phyloP scores from a whole-genome alignment of 495 filamentous ascomycete genomes.

The Trichoderma asperelloides region DNA sequence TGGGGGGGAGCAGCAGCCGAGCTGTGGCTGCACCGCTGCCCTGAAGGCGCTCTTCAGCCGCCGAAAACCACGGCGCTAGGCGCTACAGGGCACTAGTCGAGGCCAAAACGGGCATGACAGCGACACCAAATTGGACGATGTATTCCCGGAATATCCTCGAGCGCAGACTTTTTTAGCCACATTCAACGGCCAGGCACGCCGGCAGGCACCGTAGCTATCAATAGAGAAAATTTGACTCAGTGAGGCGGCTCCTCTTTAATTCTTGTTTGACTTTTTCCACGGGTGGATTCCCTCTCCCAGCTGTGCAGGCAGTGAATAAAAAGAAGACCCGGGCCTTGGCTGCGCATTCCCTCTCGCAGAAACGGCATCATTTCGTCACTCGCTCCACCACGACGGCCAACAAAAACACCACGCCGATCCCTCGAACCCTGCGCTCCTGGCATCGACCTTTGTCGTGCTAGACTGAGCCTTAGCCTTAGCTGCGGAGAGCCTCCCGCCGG shows the following conservation, averaged over 20 bases:
- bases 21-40: not conserved
- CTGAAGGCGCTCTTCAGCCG: not conserved
- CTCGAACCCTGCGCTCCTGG: not conserved
- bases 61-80: not conserved
- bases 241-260: not conserved
- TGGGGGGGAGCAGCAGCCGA: not conserved
- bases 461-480: not conserved
- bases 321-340: not conserved
- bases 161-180: not conserved
- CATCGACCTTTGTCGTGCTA: not conserved
- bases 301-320: not conserved
- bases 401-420: slow-evolving; percentile 6
- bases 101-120: not conserved
- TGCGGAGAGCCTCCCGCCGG: not conserved
- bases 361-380: slow-evolving; percentile 6
- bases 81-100: not conserved
- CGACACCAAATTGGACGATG: not conserved
- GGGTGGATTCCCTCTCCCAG: not conserved
- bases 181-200: not conserved
- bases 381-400: not conserved
- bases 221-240: not conserved
- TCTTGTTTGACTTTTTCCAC: not conserved
- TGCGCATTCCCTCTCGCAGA: not conserved
- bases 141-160: not conserved
- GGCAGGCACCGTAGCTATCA: not conserved